These are phyloP conservation scores for Komagataella kurtzmanii DNA, from an alignment of 805 yeast genomes.

Conservation along the genomic window DNA sequence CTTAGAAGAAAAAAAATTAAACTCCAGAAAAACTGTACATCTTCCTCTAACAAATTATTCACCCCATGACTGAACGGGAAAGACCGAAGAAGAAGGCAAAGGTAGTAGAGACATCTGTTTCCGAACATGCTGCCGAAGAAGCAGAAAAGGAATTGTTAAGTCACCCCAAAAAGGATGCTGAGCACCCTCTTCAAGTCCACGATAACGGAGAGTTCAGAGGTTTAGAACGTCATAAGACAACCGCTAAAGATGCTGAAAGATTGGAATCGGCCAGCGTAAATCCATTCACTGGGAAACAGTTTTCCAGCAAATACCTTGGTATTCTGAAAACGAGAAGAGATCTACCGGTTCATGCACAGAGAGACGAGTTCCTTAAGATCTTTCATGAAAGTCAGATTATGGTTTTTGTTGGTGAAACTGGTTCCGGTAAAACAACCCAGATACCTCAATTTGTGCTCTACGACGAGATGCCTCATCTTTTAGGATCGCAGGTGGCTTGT, in stretches of 20 bases:
- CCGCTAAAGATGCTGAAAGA: conserved; percentile 44
- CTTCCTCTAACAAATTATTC: not conserved
- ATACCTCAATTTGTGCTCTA: conserved; percentile 74
- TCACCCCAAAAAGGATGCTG: conserved; percentile 31
- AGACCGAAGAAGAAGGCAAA: conserved; percentile 37
- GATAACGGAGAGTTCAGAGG: conserved; percentile 54
- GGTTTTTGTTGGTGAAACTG: conserved; percentile 87
- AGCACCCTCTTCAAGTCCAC: conserved; percentile 32
- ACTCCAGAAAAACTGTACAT: not conserved
- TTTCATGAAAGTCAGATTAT: conserved; percentile 67
- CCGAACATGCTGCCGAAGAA: conserved; percentile 53
- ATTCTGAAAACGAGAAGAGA: conserved; percentile 72
- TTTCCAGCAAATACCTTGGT: conserved; percentile 56
- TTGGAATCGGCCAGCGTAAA: conserved; percentile 49
- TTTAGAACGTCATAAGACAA: conserved; percentile 46
- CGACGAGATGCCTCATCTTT: conserved; percentile 82
- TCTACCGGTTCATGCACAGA: conserved; percentile 87
- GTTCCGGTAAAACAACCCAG: conserved; percentile 93
- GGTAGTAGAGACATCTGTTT: conserved; percentile 33
- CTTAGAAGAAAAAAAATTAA: not conserved
- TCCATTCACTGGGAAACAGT: conserved; percentile 65
- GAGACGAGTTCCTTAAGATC: conserved; percentile 74
- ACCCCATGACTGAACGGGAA: conserved; percentile 15
- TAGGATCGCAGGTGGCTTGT: conserved; percentile 52
- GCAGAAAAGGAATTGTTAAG: conserved; percentile 40